Conservation (phyloP, 352 stramenopile genomes). For the Phytophthora kernoviae region DNA sequence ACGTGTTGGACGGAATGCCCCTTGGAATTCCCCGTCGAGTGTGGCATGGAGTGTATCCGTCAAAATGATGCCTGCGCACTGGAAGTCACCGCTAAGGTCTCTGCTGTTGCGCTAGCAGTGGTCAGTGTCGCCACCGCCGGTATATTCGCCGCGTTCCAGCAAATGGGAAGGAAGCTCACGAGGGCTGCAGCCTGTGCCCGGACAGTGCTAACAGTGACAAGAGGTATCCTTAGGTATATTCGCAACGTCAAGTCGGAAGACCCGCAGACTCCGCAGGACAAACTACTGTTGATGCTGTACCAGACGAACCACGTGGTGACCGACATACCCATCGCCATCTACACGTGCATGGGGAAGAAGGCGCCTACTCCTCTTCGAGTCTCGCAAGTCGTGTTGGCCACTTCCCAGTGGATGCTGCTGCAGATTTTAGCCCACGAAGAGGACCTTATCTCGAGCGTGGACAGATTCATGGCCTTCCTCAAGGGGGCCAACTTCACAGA, state of each 20-base stretch:
- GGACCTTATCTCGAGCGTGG: conserved; percentile 27
- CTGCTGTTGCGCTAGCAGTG: conserved; percentile 40
- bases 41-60: conserved; percentile 56
- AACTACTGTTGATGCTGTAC: conserved; percentile 31
- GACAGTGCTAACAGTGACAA: conserved; percentile 29
- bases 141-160: conserved; percentile 41
- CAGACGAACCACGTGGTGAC: conserved; percentile 33
- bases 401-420: conserved; percentile 29
- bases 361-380: conserved; percentile 22
- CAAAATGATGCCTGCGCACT: conserved; percentile 49
- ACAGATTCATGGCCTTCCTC: conserved; percentile 24
- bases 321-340: conserved; percentile 35
- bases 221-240: conserved; percentile 35
- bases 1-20: conserved; percentile 68
- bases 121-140: conserved; percentile 44
- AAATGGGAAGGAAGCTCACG: conserved; percentile 28
- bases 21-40: conserved; percentile 58
- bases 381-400: conserved; percentile 21
- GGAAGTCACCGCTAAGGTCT: conserved; percentile 50
- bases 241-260: conserved; percentile 32
- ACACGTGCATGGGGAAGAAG: conserved; percentile 30
- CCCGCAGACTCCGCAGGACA: conserved; percentile 18
- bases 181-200: conserved; percentile 29
- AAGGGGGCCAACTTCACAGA: conserved; percentile 33
- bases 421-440: conserved; percentile 27